Evolutionary conservation across 345 rosid species (phyloP), one percentile per base, ranked within the genome.

Genomic region (Barbarea vulgaris): DNA sequence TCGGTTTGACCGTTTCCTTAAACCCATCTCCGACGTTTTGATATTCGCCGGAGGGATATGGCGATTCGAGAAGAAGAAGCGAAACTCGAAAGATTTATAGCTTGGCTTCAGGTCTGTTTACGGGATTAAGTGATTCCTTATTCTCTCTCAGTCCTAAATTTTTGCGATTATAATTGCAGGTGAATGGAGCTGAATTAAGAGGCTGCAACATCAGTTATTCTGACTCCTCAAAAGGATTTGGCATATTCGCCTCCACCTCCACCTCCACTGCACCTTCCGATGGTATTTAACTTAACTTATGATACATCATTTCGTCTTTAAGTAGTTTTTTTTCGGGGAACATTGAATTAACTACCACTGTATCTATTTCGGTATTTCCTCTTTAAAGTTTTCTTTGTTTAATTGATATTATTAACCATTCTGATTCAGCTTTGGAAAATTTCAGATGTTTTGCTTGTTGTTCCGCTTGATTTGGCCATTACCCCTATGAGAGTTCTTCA

Each of bases 401-500:
- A 19, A 18, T 41, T 48, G n/a, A n/a, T n/a, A 48, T 4, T 9
- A 19, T 48, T 3, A 48, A 48, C 53, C 53, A 27, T 64, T 36
- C 46, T 37, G 51, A 60, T 50, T 17, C 10, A 17, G 54, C 7
- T 39, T 27, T 44, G 65, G 63, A 62, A 67, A 24, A 21, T 15
- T 42, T 73, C 91, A 91, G 98, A 91, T 51, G 87, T 89, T 52
- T 77, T 89, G 53, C 72, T 93, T 17, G 88, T 88, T 70, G 94
- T 88, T 85, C 96, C 97, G 5, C 86, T 91, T 51, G 83, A 86
- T 80, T 81, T 93, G 74, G 93, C 95, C 18, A 91, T 93, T 72
- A 91, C 98, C 47, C 98, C 98, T 4, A 94, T 94, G 98, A 88
- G 96, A 60, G 98, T 91, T 42, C 82, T 94, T 80, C 93, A 94